phyloP scores from a whole-genome alignment of 2,329 filamentous ascomycete species.

The Coleophoma cylindrospora region DNA sequence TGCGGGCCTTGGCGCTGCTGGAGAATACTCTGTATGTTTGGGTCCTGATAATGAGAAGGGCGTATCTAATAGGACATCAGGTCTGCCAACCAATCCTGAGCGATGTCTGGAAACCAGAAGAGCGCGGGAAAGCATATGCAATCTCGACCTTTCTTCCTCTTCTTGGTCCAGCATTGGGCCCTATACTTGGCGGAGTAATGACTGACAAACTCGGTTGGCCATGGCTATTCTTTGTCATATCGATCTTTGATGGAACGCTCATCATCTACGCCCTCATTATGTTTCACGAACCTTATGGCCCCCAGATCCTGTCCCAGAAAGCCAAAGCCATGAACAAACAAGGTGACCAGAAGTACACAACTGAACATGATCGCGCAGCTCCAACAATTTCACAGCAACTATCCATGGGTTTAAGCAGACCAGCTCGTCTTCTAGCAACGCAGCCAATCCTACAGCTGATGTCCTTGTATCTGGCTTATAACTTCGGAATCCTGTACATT shows the following conservation, averaged over 20 bases:
- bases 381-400: constrained; percentile 26
- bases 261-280: constrained; percentile 41
- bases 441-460: constrained; percentile 48
- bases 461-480: constrained; percentile 41
- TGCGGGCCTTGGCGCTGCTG: constrained; percentile 39
- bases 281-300: constrained; percentile 42
- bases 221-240: constrained; percentile 46
- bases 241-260: constrained; percentile 34
- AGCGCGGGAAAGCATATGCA: constrained; percentile 35
- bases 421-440: constrained; percentile 38
- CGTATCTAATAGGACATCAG: not conserved
- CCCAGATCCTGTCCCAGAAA: constrained; percentile 39
- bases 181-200: constrained; percentile 44
- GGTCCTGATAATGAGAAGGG: constrained; percentile 7
- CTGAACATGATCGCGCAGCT: constrained; percentile 18
- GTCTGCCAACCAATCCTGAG: constrained; percentile 35
- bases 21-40: constrained; percentile 36
- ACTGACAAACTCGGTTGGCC: constrained; percentile 40
- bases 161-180: constrained; percentile 37
- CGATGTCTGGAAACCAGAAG: constrained; percentile 28
- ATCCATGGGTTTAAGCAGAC: constrained; percentile 35
- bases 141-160: constrained; percentile 28
- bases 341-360: constrained; percentile 30
- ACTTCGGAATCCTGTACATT: constrained; percentile 50
- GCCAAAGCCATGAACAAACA: constrained; percentile 39